phyloP scores from a whole-genome alignment of 1,284 basidiomycete genomes.

The Malassezia caprae region DNA sequence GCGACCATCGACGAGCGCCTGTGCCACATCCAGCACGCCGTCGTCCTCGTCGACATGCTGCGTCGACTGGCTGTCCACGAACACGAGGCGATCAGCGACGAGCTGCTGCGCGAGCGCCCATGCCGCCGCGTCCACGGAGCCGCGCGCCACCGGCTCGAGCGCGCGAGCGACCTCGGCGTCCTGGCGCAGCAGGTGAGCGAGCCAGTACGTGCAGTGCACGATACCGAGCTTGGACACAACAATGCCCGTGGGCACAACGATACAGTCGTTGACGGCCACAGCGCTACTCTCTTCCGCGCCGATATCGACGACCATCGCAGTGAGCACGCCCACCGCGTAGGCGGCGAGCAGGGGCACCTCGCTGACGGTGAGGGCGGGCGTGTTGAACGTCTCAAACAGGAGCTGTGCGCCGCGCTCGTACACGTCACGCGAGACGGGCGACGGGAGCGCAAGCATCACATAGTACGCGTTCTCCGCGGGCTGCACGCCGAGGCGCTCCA shows the following conservation, averaged over 20 bases:
- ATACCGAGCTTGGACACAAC: slow-evolving; percentile 30
- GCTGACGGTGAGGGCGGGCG: slow-evolving; percentile 70
- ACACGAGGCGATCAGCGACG: slow-evolving; percentile 28
- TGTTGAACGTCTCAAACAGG: slow-evolving; percentile 92
- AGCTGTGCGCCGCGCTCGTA: slow-evolving; percentile 70
- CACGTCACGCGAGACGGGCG: slow-evolving; percentile 62
- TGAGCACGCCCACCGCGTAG: slow-evolving; percentile 68
- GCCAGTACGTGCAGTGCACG: slow-evolving; percentile 37
- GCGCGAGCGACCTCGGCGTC: slow-evolving; percentile 33
- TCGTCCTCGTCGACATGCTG: slow-evolving; percentile 61
- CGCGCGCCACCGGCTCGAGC: slow-evolving; percentile 22
- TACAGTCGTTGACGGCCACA: slow-evolving; percentile 68
- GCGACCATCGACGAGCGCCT: slow-evolving; percentile 49
- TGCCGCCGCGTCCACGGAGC: neutral
- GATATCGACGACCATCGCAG: slow-evolving; percentile 75
- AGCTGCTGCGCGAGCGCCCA: slow-evolving; percentile 29
- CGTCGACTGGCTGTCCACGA: slow-evolving; percentile 12
- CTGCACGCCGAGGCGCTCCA: slow-evolving; percentile 64
- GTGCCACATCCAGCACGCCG: slow-evolving; percentile 58
- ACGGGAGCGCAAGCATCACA: slow-evolving; percentile 63
- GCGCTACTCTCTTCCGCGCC: slow-evolving; percentile 67
- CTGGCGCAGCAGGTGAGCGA: slow-evolving; percentile 36
- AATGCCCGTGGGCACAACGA: slow-evolving; percentile 44
- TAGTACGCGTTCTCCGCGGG: slow-evolving; percentile 79
- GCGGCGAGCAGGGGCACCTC: slow-evolving; percentile 75